Evolutionary conservation across 2,329 filamentous ascomycete species (phyloP), one percentile per base, ranked within the genome.

Genomic region (Pyrenochaeta sp.): DNA sequence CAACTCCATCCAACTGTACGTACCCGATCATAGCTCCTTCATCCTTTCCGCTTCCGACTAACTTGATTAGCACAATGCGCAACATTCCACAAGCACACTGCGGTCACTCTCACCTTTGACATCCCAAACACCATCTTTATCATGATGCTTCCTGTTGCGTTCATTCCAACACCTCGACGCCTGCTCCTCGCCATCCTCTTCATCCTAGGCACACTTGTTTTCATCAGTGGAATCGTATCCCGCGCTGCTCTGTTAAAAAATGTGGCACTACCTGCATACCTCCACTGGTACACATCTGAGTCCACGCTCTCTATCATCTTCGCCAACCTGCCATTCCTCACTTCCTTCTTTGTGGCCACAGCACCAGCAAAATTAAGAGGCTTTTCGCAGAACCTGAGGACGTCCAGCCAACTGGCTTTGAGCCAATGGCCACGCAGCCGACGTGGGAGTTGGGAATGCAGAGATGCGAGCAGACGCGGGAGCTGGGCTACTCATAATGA

Each of bases 311-410:
- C 56, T 39, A 59, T 71, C 27, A 39, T 60, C 32, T 68, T 69
- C 51, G 67, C 67, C 18, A 71, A 71, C 31, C 57, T 71, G 1
- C 68, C 68, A 0, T 71, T 71, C 53, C 52, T 71, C 10, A 66
- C 49, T 10, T 66, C 62, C 6, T 56, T 71, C 9, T 51, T 69
- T 6, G 61, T 59, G 9, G 57, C 60, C 3, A 58, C 56, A 0
- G 55, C 57, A 2, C 55, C 63, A 17, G 37, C 53, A 9, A 55
- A 64, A 3, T 48, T 62, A n/a, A 60, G 60, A 10, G 50, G 51
- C 11, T 21, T 61, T 12, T 51, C 55, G 11, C 58, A 54, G 18
- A 56, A 55, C 17, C 39, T 62, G 14, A 45, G 56, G 6, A 43
- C 51, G 7, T 55, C 55, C 7, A 54, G 51, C 18, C 51, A 53